Conservation (phyloP, 257 asterid species). For the Solanum corneliomulleri region DNA sequence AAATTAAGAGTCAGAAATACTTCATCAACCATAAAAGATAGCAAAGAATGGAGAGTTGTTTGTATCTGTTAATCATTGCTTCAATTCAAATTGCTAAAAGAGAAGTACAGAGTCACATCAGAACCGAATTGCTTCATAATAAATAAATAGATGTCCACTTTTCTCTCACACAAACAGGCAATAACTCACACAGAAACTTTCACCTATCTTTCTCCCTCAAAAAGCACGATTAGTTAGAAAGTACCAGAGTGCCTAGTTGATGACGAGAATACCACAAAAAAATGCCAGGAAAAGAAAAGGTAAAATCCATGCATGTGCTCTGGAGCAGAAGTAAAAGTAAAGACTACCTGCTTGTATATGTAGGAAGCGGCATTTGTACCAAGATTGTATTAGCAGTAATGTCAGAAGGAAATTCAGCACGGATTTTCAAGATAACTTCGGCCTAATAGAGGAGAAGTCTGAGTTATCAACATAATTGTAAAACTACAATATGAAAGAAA, state of each 20-base stretch:
- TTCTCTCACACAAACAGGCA: neutral
- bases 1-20: neutral
- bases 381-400: constrained; percentile 75
- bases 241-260: neutral
- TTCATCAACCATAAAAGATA: neutral
- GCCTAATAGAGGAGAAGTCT: constrained; percentile 46
- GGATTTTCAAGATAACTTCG: constrained; percentile 88
- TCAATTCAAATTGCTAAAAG: neutral
- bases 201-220: neutral
- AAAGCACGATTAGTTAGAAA: neutral
- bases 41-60: neutral
- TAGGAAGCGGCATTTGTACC: constrained; percentile 92
- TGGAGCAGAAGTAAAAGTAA: neutral
- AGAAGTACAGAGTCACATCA: neutral
- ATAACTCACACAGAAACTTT: neutral
- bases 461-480: constrained; percentile 3
- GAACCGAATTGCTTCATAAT: neutral
- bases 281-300: neutral
- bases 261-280: neutral
- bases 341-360: constrained; percentile 74
- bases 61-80: neutral
- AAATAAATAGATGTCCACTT: neutral
- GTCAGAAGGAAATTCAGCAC: constrained; percentile 87
- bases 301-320: neutral
- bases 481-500: neutral